A percentile compares a stretch with the other conserved stretches of the same genome.
Conservation (phyloP, 257 asterid genomes). For the Nemophila menziesii region DNA sequence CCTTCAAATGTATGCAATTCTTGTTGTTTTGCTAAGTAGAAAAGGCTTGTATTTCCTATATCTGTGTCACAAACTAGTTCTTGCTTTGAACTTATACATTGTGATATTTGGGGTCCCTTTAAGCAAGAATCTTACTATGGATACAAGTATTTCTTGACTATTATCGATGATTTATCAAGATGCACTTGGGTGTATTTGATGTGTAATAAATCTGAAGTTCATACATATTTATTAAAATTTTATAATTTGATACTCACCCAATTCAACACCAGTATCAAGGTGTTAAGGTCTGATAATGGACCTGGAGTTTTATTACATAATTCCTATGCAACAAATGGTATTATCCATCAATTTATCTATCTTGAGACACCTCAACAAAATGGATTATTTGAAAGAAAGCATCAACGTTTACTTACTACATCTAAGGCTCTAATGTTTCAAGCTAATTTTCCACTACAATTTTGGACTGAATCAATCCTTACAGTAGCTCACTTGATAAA, state of each 20-base stretch:
- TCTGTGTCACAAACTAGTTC: too few species aligned
- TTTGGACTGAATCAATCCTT: too few species aligned
- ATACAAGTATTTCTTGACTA: background rate
- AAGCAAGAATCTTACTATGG: background rate
- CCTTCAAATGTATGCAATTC: too few species aligned
- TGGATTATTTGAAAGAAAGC: too few species aligned
- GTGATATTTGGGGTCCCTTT: background rate
- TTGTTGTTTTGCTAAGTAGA: too few species aligned
- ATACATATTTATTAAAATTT: background rate
- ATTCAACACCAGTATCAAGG: background rate
- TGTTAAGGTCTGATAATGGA: background rate
- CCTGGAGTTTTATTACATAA: too few species aligned
- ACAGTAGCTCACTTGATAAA: background rate
- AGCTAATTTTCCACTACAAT: too few species aligned
- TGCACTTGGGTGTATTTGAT: background rate
- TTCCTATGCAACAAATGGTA: too few species aligned
- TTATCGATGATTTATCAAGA: constrained; percentile 1
- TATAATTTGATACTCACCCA: background rate
- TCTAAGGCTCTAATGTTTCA: too few species aligned
- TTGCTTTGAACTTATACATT: background rate
- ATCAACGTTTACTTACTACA: too few species aligned
- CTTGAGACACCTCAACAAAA: background rate
- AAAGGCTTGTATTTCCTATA: too few species aligned
- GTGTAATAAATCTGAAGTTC: background rate
- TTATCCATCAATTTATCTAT: too few species aligned